Conservation (phyloP, 2,329 filamentous ascomycete genomes). For the Fonsecaea erecta region DNA sequence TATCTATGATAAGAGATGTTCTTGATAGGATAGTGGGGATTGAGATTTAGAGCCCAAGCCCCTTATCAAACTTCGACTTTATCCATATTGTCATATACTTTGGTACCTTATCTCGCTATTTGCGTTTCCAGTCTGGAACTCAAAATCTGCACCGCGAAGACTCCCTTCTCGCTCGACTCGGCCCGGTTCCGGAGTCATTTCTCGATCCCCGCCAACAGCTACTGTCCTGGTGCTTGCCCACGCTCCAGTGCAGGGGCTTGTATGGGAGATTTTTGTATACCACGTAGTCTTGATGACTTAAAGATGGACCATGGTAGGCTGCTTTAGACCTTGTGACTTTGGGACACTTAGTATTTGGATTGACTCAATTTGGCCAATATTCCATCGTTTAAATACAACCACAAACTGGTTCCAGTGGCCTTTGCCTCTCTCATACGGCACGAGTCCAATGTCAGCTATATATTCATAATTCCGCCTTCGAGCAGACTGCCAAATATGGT, state of each 20-base stretch:
- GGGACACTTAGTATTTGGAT: background rate
- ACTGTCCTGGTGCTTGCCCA: background rate
- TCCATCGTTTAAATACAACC: background rate
- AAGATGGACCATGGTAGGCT: background rate
- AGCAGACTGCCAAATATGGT: constrained; percentile 4
- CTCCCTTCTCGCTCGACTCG: no score
- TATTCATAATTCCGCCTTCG: background rate
- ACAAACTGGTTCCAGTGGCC: background rate
- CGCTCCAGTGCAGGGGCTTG: background rate
- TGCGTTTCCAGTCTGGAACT: background rate
- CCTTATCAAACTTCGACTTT: constrained; percentile 13
- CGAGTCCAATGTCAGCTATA: background rate
- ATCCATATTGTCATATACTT: constrained; percentile 7
- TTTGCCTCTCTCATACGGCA: background rate
- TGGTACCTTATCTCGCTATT: constrained; percentile 7
- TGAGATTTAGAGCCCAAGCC: constrained; percentile 4
- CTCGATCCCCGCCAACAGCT: background rate
- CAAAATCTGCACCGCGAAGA: no score
- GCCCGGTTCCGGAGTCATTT: background rate
- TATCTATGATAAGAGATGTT: constrained; percentile 9
- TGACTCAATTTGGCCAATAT: background rate
- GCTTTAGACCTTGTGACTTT: background rate
- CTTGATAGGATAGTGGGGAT: constrained; percentile 11
- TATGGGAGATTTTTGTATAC: background rate
- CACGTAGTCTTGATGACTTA: background rate